Percentiles rank a stretch among this genome's conserved stretches.
These are phyloP conservation scores for Stipa capillata DNA, from an alignment of 176 grass and related monocot species.

Conservation along the genomic window DNA sequence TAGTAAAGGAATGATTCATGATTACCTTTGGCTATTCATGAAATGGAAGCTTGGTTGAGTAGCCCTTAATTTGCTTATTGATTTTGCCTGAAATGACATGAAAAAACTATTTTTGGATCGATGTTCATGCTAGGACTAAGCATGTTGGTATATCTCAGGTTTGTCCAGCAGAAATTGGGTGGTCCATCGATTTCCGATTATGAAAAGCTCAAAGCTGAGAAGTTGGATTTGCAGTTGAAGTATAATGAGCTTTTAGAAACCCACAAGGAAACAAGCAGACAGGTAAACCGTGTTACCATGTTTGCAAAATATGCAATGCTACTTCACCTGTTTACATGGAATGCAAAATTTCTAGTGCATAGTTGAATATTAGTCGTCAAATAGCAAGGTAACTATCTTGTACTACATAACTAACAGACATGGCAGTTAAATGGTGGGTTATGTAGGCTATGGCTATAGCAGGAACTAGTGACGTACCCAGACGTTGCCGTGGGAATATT, in stretches of 20 bases:
- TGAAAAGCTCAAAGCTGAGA: constrained; percentile 92
- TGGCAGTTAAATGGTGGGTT: neutral
- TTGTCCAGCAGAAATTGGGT: constrained; percentile 86
- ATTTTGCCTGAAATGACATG: neutral
- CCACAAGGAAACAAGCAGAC: constrained; percentile 71
- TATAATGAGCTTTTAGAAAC: constrained; percentile 68
- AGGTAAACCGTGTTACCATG: constrained; percentile 37
- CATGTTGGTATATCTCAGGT: constrained; percentile 34
- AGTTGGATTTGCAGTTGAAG: constrained; percentile 83
- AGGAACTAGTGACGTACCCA: neutral
- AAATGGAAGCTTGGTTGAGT: neutral
- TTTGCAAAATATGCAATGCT: neutral
- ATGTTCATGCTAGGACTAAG: neutral
- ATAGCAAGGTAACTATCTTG: neutral
- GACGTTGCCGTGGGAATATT: neutral
- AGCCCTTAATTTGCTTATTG: neutral
- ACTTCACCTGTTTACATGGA: neutral
- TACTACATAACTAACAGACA: neutral
- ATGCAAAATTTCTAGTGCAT: neutral
- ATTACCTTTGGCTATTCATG: neutral
- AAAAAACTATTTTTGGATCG: neutral
- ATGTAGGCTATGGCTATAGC: neutral
- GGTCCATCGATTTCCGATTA: constrained; percentile 79
- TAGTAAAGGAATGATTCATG: neutral
- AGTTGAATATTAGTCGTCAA: neutral